Percentiles rank a stretch among this genome's conserved stretches.
Conservation (phyloP, 306 rosid genomes). For the Castanopsis chinensis region DNA sequence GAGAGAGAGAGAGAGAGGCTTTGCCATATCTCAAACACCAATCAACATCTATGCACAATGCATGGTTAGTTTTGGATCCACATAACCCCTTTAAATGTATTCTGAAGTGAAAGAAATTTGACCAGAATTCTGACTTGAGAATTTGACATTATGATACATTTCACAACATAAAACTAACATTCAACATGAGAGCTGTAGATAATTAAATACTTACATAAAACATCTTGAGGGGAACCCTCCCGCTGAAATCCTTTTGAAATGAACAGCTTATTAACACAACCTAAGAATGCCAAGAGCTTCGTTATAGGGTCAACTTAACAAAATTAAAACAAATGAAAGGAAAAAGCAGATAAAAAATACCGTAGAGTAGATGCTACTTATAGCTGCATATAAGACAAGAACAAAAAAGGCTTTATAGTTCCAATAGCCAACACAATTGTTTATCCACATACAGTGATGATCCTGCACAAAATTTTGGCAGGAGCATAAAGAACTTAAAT, state of each 20-base stretch:
- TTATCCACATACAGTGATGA: conserved; percentile 90
- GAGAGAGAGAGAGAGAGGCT: no score
- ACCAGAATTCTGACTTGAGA: neutral
- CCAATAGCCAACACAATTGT: conserved; percentile 90
- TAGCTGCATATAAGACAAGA: conserved; percentile 53
- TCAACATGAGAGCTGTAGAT: conserved; percentile 3
- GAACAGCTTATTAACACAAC: conserved; percentile 48
- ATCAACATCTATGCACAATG: neutral
- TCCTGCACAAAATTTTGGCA: conserved; percentile 59
- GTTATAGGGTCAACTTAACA: conserved; percentile 14
- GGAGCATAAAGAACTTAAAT: neutral
- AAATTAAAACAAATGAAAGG: conserved; percentile 7
- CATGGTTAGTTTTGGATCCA: neutral
- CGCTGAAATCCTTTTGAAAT: conserved; percentile 51
- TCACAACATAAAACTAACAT: neutral
- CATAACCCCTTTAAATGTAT: neutral
- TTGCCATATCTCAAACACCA: neutral
- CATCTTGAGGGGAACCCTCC: conserved; percentile 34
- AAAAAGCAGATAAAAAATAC: conserved; percentile 40
- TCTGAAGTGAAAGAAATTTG: neutral
- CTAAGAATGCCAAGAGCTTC: conserved; percentile 34
- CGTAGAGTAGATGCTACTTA: conserved; percentile 56
- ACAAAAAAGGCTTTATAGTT: conserved; percentile 79
- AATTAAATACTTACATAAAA: conserved; percentile 58
- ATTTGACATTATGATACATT: neutral